These are phyloP conservation scores for Pseudopyricularia javanii DNA, from an alignment of 2,329 filamentous ascomycete genomes.

Conservation along the genomic window DNA sequence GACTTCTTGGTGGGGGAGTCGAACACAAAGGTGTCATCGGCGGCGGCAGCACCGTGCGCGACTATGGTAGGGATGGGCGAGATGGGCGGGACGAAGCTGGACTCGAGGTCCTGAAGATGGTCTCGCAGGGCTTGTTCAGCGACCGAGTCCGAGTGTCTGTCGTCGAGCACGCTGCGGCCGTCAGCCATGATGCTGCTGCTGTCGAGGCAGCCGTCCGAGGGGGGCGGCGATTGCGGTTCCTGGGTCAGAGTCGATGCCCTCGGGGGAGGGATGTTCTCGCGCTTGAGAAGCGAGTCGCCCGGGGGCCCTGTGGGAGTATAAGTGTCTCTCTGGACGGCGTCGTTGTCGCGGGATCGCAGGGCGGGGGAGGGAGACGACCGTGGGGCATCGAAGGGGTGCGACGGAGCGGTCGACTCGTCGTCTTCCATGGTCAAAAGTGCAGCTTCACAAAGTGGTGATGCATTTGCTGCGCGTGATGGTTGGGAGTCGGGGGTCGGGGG, in stretches of 20 bases:
- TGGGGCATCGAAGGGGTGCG: constrained; percentile 8
- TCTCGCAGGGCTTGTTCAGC: constrained; percentile 40
- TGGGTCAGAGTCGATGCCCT: constrained; percentile 10
- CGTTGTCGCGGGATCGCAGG: constrained; percentile 1
- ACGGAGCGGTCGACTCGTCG: constrained; percentile 9
- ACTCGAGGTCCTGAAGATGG: constrained; percentile 52
- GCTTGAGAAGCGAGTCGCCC: constrained; percentile 1
- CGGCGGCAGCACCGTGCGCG: constrained; percentile 20
- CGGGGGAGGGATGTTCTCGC: constrained; percentile 13
- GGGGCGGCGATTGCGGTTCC: constrained; percentile 4
- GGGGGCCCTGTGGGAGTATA: constrained; percentile 4
- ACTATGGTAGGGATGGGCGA: constrained; percentile 41
- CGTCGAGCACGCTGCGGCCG: constrained; percentile 17
- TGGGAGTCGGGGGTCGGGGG: not conserved
- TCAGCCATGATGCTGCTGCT: constrained; percentile 29
- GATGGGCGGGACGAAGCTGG: constrained; percentile 47
- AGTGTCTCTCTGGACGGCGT: not conserved
- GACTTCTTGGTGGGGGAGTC: constrained; percentile 27
- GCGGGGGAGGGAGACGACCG: not conserved
- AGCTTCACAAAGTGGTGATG: not conserved
- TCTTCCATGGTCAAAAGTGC: constrained; percentile 16
- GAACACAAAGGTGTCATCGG: constrained; percentile 50
- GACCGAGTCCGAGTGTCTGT: constrained; percentile 29
- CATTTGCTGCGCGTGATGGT: not conserved
- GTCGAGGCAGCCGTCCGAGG: constrained; percentile 2